Percentiles rank a stretch among this genome's conserved stretches.
Conservation (phyloP, 1,284 basidiomycete species). For the Fomitopsis schrenkii region DNA sequence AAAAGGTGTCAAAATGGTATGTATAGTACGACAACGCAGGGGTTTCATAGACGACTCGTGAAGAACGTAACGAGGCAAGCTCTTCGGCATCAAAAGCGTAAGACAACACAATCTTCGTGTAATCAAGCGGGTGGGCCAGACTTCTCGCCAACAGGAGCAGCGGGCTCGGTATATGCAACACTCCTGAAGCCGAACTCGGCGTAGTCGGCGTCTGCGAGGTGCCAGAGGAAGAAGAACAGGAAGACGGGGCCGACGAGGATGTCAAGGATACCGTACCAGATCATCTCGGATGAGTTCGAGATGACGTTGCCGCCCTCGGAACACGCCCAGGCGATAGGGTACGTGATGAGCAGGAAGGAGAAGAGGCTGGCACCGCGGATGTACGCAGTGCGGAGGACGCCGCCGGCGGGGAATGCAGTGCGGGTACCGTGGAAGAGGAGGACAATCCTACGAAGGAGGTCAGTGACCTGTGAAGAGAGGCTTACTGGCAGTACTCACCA, state of each 20-base stretch:
- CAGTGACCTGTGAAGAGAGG: background rate
- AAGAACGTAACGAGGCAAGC: background rate
- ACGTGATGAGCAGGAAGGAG: constrained; percentile 48
- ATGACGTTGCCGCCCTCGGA: constrained; percentile 47
- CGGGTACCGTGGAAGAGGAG: constrained; percentile 27
- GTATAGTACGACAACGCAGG: background rate
- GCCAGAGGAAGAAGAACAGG: constrained; percentile 30
- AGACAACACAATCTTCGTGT: background rate
- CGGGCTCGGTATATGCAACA: constrained; percentile 21
- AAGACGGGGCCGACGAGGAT: constrained; percentile 51
- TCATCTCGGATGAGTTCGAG: constrained; percentile 38
- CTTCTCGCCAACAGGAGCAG: background rate
- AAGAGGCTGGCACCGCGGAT: constrained; percentile 38
- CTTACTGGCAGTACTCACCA: constrained; percentile 31
- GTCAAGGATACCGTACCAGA: constrained; percentile 62
- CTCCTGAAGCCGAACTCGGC: constrained; percentile 24
- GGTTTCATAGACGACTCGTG: background rate
- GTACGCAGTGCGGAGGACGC: constrained; percentile 38
- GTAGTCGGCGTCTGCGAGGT: constrained; percentile 26
- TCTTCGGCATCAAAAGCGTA: background rate
- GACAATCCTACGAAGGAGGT: constrained; percentile 20
- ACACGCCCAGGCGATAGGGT: constrained; percentile 45
- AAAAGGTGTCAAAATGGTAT: background rate
- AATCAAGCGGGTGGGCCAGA: background rate
- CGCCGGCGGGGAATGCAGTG: constrained; percentile 32